These are phyloP conservation scores for Fusarium ambrosium DNA, from an alignment of 2,329 filamentous ascomycete species.

Conservation along the genomic window DNA sequence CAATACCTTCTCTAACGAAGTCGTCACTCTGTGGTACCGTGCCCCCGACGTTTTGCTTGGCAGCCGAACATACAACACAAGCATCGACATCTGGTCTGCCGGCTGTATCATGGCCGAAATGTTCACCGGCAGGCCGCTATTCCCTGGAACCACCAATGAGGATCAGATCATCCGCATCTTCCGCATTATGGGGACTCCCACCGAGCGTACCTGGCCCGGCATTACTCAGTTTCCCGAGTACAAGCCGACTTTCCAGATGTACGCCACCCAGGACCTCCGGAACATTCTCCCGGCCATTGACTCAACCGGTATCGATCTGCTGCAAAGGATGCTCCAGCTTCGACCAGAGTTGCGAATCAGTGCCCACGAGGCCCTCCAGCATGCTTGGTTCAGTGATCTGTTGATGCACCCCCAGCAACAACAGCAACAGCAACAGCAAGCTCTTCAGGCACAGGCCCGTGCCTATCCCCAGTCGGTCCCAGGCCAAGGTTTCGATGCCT, in stretches of 20 bases:
- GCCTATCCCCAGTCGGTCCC: slow-evolving; percentile 57
- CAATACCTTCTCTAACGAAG: slow-evolving; percentile 98
- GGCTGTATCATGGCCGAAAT: slow-evolving; percentile 99
- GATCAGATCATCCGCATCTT: slow-evolving; percentile 98
- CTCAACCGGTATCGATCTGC: slow-evolving; percentile 84
- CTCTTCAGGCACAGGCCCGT: slow-evolving; percentile 59
- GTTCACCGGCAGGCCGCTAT: slow-evolving; percentile 95
- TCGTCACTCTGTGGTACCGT: slow-evolving; percentile 97
- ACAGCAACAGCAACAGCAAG: slow-evolving; percentile 53
- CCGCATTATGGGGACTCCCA: slow-evolving; percentile 97
- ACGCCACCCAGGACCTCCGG: slow-evolving; percentile 90
- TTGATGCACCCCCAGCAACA: slow-evolving; percentile 68
- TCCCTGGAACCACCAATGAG: slow-evolving; percentile 98
- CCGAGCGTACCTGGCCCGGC: slow-evolving; percentile 94
- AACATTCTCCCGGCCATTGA: slow-evolving; percentile 93
- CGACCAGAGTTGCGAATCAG: slow-evolving; percentile 92
- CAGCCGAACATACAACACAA: slow-evolving; percentile 98
- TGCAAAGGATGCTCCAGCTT: slow-evolving; percentile 92
- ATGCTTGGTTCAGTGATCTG: slow-evolving; percentile 91
- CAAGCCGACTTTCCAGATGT: slow-evolving; percentile 94
- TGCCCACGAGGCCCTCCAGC: slow-evolving; percentile 86
- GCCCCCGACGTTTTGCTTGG: slow-evolving; percentile 96
- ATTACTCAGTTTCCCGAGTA: slow-evolving; percentile 98
- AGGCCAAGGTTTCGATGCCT: slow-evolving; percentile 55
- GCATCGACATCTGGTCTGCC: slow-evolving; percentile 99